Evolutionary conservation across 441 rosid species (phyloP).

Genomic region (Gossypium schwendimanii): DNA sequence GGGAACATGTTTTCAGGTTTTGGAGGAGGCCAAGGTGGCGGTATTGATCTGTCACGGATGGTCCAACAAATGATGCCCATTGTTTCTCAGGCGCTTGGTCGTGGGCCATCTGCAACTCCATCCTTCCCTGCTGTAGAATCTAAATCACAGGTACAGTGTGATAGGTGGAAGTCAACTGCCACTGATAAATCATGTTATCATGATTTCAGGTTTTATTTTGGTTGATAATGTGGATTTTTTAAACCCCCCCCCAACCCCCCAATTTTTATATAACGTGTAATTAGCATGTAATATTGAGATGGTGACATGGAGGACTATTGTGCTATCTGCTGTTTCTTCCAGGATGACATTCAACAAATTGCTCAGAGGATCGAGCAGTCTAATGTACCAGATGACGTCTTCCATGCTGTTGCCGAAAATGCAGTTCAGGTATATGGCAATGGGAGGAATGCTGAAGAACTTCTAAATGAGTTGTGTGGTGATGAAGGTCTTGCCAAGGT

Average conservation of each 20-base stretch:
- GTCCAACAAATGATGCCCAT: constrained; percentile 95
- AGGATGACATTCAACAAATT: constrained; percentile 48
- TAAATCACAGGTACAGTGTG: constrained; percentile 23
- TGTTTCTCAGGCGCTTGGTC: constrained; percentile 73
- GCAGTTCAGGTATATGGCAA: constrained; percentile 36
- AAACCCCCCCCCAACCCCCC: no score
- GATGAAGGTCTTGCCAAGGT: constrained; percentile 56
- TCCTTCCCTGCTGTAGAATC: constrained; percentile 16
- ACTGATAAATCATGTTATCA: constrained; percentile 22
- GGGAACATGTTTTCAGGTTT: constrained; percentile 67
- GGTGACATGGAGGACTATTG: not conserved
- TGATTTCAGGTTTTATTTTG: constrained; percentile 41
- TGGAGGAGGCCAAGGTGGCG: constrained; percentile 55
- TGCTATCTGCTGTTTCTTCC: not conserved
- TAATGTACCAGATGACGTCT: constrained; percentile 50
- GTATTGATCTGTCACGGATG: constrained; percentile 78
- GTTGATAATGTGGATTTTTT: not conserved
- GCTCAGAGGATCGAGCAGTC: constrained; percentile 49
- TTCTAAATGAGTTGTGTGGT: constrained; percentile 41
- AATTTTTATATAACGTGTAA: not conserved
- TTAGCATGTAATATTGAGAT: not conserved
- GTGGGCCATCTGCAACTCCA: constrained; percentile 30
- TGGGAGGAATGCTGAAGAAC: constrained; percentile 31
- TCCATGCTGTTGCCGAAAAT: constrained; percentile 49
- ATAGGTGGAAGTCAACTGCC: constrained; percentile 21